Base-by-base conservation (phyloP, 73 alveolate species). In the Blepharisma japonicum region DNA sequence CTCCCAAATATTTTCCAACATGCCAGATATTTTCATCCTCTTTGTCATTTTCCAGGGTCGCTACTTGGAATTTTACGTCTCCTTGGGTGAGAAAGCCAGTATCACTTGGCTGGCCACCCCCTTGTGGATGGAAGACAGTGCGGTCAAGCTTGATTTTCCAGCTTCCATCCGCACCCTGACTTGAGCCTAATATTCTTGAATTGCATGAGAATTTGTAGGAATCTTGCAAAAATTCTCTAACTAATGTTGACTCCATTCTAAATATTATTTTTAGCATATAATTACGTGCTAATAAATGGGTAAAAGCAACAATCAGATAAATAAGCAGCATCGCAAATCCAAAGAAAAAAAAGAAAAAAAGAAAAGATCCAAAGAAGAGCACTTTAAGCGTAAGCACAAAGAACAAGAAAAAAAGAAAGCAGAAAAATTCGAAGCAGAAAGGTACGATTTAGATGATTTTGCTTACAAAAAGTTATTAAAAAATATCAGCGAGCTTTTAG, bases 31-130 rank as follows among this genome's bases (percentile, higher is more conserved):
- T 77, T 14, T 77, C 88, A 68, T 66, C 88, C 81, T 32, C 56
- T 46, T 45, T 77, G 42, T 81, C 70, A 21, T 54, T 77, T 5
- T 71, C 68, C n/a, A 82, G 71, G 77, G 76, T 55, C 48, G 66
- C 71, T 4, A 83, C 89, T 45, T 68, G 45, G 84, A 83, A 87
- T 7, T 38, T 47, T 53, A 80, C 67, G 20, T 80, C 84, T 83
- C 95, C 27, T 67, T 86, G 6, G 84, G 14, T 27, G 8, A 94
- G 86, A 20, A n/a, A 54, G 11, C 98, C 98, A 38, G 74, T 91
- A 83, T 94, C 98, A 25, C 88, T 71, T 45, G 98, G 98, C 79
- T 94, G 82, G 23, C 98, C 98, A 9, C 98, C 98, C 38, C 98
- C 98, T 84, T 94, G 89, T 48, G 98, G 98, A 79, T 94, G 98